Evolutionary conservation across 306 rosid genomes (phyloP).

Genomic region (Sicyos baderoa): DNA sequence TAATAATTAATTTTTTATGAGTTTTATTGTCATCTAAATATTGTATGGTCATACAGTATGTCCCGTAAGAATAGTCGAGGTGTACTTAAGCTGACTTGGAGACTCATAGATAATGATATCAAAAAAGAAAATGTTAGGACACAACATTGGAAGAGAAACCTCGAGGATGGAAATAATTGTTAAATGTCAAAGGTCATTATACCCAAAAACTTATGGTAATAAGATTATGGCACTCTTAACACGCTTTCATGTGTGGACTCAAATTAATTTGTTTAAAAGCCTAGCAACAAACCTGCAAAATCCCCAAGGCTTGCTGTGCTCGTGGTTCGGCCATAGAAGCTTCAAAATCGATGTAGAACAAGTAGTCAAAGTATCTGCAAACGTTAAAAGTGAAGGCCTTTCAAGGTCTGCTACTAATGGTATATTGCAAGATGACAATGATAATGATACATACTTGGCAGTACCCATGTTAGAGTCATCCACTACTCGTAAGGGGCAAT

Average conservation of each 20-base stretch:
- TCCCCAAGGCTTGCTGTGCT: slow-evolving; percentile 64
- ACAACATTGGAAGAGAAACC: background rate
- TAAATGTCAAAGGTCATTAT: background rate
- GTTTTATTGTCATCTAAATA: too few relatives aligned
- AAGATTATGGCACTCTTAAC: background rate
- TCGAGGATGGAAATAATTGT: background rate
- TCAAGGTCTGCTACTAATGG: background rate
- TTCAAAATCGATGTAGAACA: slow-evolving; percentile 76
- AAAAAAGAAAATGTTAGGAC: background rate
- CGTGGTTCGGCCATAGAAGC: slow-evolving; percentile 90
- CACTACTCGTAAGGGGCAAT: slow-evolving; percentile 56
- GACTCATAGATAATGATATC: too few relatives aligned
- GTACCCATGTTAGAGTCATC: slow-evolving; percentile 67
- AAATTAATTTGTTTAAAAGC: background rate
- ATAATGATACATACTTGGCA: slow-evolving; percentile 53
- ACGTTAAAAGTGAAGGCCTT: slow-evolving; percentile 9
- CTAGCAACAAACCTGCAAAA: slow-evolving; percentile 54
- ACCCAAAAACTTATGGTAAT: background rate
- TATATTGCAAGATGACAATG: background rate
- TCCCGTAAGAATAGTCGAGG: too few relatives aligned
- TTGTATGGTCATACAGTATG: too few relatives aligned
- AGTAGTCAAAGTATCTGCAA: slow-evolving; percentile 77
- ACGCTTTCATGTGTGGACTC: background rate
- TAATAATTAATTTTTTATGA: too few relatives aligned
- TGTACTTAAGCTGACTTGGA: too few relatives aligned